Evolutionary conservation across 129 eudicot genomes (phyloP).

Genomic region (Ambrosia artemisiifolia): DNA sequence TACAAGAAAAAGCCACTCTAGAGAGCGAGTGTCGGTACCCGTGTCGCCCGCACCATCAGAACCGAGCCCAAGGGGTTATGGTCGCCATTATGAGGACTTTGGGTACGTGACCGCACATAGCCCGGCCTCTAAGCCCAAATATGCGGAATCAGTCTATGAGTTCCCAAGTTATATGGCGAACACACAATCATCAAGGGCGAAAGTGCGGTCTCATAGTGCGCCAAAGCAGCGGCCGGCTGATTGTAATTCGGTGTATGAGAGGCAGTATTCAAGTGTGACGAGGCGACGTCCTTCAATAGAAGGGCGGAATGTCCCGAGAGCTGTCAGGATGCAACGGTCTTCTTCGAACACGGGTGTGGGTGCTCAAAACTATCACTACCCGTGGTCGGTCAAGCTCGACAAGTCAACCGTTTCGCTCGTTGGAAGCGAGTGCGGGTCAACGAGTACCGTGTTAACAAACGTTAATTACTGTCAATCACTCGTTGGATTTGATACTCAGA

Average conservation of each 20-base stretch:
- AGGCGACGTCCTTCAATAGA: constrained; percentile 68
- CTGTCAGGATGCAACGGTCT: constrained; percentile 75
- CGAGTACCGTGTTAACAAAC: constrained; percentile 56
- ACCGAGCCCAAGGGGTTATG: constrained; percentile 59
- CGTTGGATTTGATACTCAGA: constrained; percentile 51
- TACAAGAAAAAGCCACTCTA: constrained; percentile 60
- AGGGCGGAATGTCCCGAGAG: constrained; percentile 85
- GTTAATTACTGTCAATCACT: constrained; percentile 70
- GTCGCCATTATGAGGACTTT: constrained; percentile 70
- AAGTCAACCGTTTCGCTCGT: constrained; percentile 66
- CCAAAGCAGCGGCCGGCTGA: constrained; percentile 78
- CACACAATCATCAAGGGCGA: constrained; percentile 83
- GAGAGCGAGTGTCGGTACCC: constrained; percentile 41
- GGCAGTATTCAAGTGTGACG: constrained; percentile 46
- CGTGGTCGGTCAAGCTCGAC: constrained; percentile 86
- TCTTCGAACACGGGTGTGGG: constrained; percentile 70
- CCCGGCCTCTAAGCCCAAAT: constrained; percentile 59
- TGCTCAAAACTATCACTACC: constrained; percentile 67
- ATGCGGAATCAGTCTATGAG: constrained; percentile 66
- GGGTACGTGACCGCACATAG: constrained; percentile 53
- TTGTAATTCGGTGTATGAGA: constrained; percentile 25
- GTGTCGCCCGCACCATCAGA: constrained; percentile 78
- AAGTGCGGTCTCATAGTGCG: constrained; percentile 82
- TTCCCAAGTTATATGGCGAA: constrained; percentile 93
- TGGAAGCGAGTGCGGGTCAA: constrained; percentile 90